Evolutionary conservation across 192 early-diverging fungal genomes (phyloP).

Genomic region (Mortierella hygrophila): DNA sequence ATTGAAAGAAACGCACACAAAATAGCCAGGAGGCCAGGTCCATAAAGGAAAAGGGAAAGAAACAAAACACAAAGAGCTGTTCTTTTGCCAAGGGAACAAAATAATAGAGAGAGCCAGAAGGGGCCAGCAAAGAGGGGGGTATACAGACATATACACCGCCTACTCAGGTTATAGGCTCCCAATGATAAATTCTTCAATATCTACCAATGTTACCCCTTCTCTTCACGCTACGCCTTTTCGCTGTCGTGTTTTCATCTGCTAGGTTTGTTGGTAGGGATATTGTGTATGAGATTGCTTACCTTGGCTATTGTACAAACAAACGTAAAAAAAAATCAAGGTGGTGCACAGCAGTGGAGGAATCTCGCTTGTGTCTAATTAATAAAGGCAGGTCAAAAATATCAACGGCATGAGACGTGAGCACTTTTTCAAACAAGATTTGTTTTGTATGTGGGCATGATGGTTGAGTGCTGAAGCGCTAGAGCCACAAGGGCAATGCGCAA

Average conservation of each 20-base stretch:
- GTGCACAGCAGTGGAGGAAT: neutral
- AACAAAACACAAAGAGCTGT: neutral
- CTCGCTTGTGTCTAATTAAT: neutral
- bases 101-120: neutral
- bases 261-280: no score
- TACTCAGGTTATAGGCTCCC: neutral
- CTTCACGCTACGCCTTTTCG: neutral
- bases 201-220: neutral
- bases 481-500: neutral
- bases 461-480: neutral
- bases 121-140: neutral
- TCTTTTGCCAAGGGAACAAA: neutral
- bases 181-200: neutral
- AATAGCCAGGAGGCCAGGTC: slow-evolving; percentile 9
- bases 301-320: neutral
- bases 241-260: neutral
- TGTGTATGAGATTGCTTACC: neutral
- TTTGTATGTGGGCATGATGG: neutral
- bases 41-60: neutral
- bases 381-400: neutral
- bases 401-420: neutral
- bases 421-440: neutral
- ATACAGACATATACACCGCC: neutral
- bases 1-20: neutral
- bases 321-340: neutral